Evolutionary conservation across 352 stramenopile species (phyloP).

Genomic region (Pythium aquatile): DNA sequence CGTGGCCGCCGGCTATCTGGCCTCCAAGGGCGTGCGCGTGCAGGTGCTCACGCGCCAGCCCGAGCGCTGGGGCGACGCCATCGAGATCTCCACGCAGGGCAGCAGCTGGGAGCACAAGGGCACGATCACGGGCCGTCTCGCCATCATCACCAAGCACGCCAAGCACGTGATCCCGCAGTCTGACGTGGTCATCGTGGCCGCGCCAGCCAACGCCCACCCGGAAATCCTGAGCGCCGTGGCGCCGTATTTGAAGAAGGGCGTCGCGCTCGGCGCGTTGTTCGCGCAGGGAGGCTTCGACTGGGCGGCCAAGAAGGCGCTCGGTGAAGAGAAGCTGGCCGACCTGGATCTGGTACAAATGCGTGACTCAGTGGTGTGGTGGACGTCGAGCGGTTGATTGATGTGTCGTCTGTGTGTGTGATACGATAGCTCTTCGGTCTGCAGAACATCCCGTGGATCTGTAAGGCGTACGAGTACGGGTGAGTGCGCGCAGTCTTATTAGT

Average conservation of each 20-base stretch:
- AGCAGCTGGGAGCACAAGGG: constrained; percentile 87
- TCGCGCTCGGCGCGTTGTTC: constrained; percentile 86
- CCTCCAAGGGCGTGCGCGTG: constrained; percentile 79
- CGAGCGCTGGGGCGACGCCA: constrained; percentile 70
- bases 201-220: constrained; percentile 86
- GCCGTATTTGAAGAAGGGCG: constrained; percentile 85
- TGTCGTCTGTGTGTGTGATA: neutral
- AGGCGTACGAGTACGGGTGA: constrained; percentile 83
- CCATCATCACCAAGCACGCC: constrained; percentile 77
- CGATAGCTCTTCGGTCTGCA: constrained; percentile 88
- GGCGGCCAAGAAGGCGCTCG: constrained; percentile 88
- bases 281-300: constrained; percentile 93
- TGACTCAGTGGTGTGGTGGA: neutral
- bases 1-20: constrained; percentile 87
- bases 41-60: constrained; percentile 83
- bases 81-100: constrained; percentile 79
- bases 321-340: constrained; percentile 47
- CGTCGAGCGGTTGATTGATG: constrained; percentile 3
- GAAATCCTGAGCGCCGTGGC: constrained; percentile 74
- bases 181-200: constrained; percentile 89
- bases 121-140: constrained; percentile 65
- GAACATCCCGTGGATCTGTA: constrained; percentile 95
- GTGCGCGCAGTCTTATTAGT: too few species aligned
- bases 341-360: constrained; percentile 50
- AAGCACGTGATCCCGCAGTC: constrained; percentile 85